phyloP scores from a whole-genome alignment of 306 rosid genomes.

The Purshia tridentata region DNA sequence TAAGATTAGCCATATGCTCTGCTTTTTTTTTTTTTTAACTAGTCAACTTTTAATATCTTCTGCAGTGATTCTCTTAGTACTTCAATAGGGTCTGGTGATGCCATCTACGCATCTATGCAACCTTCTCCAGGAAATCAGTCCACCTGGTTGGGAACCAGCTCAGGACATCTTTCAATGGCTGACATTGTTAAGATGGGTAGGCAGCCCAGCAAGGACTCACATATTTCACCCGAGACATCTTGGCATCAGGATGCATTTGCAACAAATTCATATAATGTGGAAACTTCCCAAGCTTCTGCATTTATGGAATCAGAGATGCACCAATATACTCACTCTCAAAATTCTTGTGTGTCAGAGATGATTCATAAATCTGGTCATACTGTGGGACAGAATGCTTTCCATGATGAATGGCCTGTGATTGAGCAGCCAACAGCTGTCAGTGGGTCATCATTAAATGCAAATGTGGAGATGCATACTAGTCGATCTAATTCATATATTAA shows the following conservation, averaged over 20 bases:
- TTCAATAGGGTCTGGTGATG: slow-evolving; percentile 35
- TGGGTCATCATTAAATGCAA: slow-evolving; percentile 23
- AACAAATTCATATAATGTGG: slow-evolving; percentile 23
- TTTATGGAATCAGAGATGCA: slow-evolving; percentile 19
- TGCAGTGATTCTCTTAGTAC: slow-evolving; percentile 55
- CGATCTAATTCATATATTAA: slow-evolving; percentile 25
- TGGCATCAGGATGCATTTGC: slow-evolving; percentile 31
- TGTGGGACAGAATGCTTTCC: slow-evolving; percentile 32
- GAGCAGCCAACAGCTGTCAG: slow-evolving; percentile 40
- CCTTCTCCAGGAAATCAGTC: slow-evolving; percentile 40
- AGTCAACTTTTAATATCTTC: slow-evolving; percentile 24
- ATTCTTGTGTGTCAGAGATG: slow-evolving; percentile 16
- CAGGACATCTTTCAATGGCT: slow-evolving; percentile 60
- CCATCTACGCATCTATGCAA: slow-evolving; percentile 28
- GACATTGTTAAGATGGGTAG: slow-evolving; percentile 63
- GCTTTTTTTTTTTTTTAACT: not conserved
- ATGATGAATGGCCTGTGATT: slow-evolving; percentile 45
- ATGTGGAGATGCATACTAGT: slow-evolving; percentile 24
- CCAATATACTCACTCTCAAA: slow-evolving; percentile 25
- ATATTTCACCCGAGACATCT: slow-evolving; percentile 15
- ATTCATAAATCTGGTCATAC: not conserved
- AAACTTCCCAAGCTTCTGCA: slow-evolving; percentile 32
- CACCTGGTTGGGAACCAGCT: slow-evolving; percentile 32
- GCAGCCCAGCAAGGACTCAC: slow-evolving; percentile 22
- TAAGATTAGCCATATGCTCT: not conserved